Evolutionary conservation across 2,329 filamentous ascomycete species (phyloP), one percentile per base, ranked within the genome.

Genomic region (Xenoacremonium recifei): DNA sequence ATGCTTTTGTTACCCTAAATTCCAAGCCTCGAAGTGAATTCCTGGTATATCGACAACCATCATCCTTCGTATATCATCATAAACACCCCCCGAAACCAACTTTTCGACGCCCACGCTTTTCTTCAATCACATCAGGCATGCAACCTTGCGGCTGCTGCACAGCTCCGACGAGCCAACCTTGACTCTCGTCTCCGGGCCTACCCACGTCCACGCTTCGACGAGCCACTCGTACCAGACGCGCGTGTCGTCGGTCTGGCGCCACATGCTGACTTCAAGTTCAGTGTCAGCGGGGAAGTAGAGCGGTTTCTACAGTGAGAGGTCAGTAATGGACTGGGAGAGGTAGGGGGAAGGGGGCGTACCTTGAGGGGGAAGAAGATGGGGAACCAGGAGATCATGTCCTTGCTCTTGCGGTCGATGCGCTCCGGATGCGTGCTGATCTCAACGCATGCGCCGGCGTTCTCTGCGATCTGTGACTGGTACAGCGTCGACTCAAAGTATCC

Each of bases 151-250:
- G 60, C 82, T 87, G 55, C 79, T 87, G 57, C 84, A 84, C 53
- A 88, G 62, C 38, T 84, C 84, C 34, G 81, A 84, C 35, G 73
- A 72, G 5, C 74, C 84, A 15, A 89, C 69, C 66, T 84, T 84
- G 65, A 88, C 73, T 41, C 84, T 72, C 51, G 73, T 71, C 29
- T 75, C 72, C n/a, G 75, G 75, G 1, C 77, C 77, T 37, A 80
- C 67, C 71, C 79, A 84, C 16, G 75, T 77, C 64, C 84, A 96
- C 10, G 87, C 88, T 65, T 97, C 93, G 3, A 96, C 84, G 47
- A 93, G 75, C 93, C 93, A 99, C 65, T 99, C 93, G 64, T 99
- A 99, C 95, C 93, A 99, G 6, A 99, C 93, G 64, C 88, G 95
- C 27, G 86, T 82, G 62, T 96, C 89, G 60, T 99, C 92, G 1